Base-by-base conservation (phyloP, 352 stramenopile species). In the Phytophthora syringae region DNA sequence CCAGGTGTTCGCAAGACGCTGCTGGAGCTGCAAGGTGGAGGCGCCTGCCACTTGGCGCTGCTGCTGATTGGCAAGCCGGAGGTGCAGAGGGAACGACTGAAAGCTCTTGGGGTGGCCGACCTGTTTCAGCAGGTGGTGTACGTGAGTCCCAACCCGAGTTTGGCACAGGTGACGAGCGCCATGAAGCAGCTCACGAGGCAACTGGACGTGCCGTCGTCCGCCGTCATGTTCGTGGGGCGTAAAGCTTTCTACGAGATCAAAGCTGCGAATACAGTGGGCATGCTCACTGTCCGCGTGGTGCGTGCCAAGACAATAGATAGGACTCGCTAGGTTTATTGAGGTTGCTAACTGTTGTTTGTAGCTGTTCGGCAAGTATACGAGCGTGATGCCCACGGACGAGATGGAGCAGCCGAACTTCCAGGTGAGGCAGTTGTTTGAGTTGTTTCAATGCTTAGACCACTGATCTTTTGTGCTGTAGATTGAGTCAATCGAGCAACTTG, bases 161-260 rank as follows among this genome's bases (percentile, higher is more conserved):
- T 89, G 40, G 60, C 64, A 13, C 78, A 89, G 52, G 67, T 95
- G n/a, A 79, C 74, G 9, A 84, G 76, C 22, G 81, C 82, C 1
- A 92, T 95, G 87, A 90, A 90, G 54, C 77, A 90, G 39, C 81
- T 94, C 7, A 55, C 72, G 0, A 73, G 80, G 1, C 67, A 82
- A 16, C 48, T 95, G 15, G 80, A 91, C 48, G 61, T 94, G 20
- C 75, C 85, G 52, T 61, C 84, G 39, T 95, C 87, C 15, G 82
- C 80, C n/a, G 76, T 95, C 27, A 76, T 92, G 22, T 93, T 95
- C 28, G 84, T 95, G 30, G 87, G 87, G 2, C 81, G 86, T 47
- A 93, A 93, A 56, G 82, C 88, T 11, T 95, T 95, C 55, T 93
- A 92, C 51, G 87, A 95, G 64, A 92, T 95, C 68, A 95, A 94